Evolutionary conservation across 371 early-diverging fungal genomes (phyloP).

Genomic region (Chytridium lagenaria): DNA sequence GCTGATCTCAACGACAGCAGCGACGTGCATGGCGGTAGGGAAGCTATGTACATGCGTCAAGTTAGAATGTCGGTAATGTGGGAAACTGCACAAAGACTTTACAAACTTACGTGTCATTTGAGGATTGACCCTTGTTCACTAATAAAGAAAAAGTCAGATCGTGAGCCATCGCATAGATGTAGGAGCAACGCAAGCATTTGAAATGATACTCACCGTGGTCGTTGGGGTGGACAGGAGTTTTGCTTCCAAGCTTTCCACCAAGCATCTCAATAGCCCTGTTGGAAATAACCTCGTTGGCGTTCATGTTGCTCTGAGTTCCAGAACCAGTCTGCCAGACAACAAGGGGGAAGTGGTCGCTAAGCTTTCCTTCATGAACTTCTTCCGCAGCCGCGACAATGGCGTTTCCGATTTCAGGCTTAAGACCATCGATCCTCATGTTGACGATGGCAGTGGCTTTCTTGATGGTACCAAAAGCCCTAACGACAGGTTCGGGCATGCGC

Average conservation of each 20-base stretch:
- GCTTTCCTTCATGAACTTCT: slow-evolving; percentile 78
- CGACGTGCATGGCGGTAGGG: slow-evolving; percentile 97
- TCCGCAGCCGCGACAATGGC: slow-evolving; percentile 68
- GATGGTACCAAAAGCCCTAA: slow-evolving; percentile 86
- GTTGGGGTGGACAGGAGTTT: slow-evolving; percentile 95
- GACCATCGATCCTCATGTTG: slow-evolving; percentile 78
- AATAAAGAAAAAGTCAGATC: neutral
- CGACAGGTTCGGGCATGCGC: slow-evolving; percentile 88
- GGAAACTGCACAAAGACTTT: no score
- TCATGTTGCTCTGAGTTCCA: slow-evolving; percentile 97
- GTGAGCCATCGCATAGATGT: neutral
- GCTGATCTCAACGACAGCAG: slow-evolving; percentile 84
- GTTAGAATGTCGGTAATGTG: no score
- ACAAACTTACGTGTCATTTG: slow-evolving; percentile 75
- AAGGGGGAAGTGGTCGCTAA: slow-evolving; percentile 91
- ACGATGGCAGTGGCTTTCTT: slow-evolving; percentile 90
- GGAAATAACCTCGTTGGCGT: slow-evolving; percentile 81
- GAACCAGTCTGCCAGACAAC: slow-evolving; percentile 92
- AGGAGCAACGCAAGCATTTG: neutral
- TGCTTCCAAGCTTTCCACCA: slow-evolving; percentile 87
- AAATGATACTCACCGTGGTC: slow-evolving; percentile 65
- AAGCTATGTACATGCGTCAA: no score
- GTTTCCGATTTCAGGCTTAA: slow-evolving; percentile 75
- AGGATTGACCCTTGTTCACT: slow-evolving; percentile 95
- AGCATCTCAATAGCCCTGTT: slow-evolving; percentile 95